A percentile compares a stretch with the other conserved stretches of the same genome.
Evolutionary conservation across 208 protist species (phyloP).

Genomic region (Leishmania lainsoni): DNA sequence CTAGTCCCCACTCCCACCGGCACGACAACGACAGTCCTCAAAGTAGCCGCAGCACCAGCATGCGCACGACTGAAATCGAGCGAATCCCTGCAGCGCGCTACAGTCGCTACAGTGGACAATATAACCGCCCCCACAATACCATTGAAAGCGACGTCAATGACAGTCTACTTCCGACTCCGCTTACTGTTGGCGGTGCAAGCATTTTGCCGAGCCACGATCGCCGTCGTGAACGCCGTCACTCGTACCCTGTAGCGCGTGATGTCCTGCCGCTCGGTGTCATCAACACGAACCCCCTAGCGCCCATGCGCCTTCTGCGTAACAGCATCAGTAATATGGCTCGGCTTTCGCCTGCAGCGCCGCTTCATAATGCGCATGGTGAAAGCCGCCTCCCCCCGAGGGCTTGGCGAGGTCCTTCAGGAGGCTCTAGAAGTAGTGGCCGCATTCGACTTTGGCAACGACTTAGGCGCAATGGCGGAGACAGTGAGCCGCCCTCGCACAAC

Average conservation of each 20-base stretch:
- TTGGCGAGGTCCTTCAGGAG: background rate
- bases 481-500: background rate
- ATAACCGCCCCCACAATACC: background rate
- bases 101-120: background rate
- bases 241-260: background rate
- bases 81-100: background rate
- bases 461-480: background rate
- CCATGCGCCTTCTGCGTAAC: background rate
- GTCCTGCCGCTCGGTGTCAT: background rate
- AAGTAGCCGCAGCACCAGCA: background rate
- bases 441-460: background rate
- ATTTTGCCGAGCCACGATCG: background rate
- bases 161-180: background rate
- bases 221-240: background rate
- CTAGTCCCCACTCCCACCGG: background rate
- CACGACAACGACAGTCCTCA: background rate
- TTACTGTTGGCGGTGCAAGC: background rate
- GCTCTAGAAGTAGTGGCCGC: background rate
- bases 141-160: background rate
- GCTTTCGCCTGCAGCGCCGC: background rate
- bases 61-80: background rate
- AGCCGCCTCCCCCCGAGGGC: background rate
- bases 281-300: background rate
- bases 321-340: background rate
- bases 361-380: background rate